Conservation (phyloP, 192 early-diverging fungal species). For the Entophlyctis luteolus region DNA sequence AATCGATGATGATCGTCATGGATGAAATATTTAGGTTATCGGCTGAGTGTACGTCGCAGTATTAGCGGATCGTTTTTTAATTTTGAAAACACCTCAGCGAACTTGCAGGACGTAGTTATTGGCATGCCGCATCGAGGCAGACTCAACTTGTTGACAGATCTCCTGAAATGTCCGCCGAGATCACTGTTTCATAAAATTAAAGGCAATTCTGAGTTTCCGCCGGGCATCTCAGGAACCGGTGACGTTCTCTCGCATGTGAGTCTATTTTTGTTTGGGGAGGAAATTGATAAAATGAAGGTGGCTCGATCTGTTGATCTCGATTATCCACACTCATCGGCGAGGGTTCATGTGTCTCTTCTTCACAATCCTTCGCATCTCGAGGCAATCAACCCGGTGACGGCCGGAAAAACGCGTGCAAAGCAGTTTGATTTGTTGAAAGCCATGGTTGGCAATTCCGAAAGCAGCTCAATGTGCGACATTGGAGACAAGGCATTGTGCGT, state of each 20-base stretch:
- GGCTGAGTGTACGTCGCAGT: conserved; percentile 41
- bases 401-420: conserved; percentile 92
- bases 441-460: neutral
- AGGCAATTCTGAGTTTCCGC: conserved; percentile 87
- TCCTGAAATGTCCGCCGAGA: conserved; percentile 74
- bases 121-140: conserved; percentile 97
- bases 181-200: conserved; percentile 92
- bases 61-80: neutral
- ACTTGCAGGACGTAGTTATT: conserved; percentile 78
- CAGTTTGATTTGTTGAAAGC: conserved; percentile 67
- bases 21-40: conserved; percentile 80
- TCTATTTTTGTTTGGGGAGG: conserved; percentile 26
- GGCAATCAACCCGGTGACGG: conserved; percentile 91
- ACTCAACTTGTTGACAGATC: conserved; percentile 85
- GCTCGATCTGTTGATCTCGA: conserved; percentile 59
- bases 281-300: too few species aligned
- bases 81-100: conserved; percentile 41
- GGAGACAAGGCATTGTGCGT: conserved; percentile 93
- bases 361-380: conserved; percentile 97
- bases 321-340: conserved; percentile 54
- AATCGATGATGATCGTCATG: conserved; percentile 88
- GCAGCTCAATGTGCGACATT: conserved; percentile 62
- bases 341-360: conserved; percentile 80
- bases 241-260: conserved; percentile 88
- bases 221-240: conserved; percentile 69